phyloP scores from a whole-genome alignment of 306 rosid species.

The Rosa lucieae region DNA sequence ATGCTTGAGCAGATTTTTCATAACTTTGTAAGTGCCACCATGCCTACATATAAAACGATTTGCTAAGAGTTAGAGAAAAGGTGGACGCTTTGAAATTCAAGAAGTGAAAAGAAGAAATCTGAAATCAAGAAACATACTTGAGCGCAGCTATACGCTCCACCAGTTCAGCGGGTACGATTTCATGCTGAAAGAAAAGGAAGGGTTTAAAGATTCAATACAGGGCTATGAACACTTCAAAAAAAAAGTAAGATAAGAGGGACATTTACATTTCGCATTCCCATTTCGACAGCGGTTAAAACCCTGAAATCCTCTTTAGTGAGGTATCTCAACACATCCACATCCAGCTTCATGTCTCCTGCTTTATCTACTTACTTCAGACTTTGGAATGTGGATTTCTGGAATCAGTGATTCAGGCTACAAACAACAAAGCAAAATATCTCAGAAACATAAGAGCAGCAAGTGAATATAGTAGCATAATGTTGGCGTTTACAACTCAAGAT shows the following conservation, averaged over 20 bases:
- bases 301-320: slow-evolving; percentile 88
- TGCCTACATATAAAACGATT: slow-evolving; percentile 46
- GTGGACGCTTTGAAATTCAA: neutral
- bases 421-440: neutral
- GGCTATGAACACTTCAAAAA: neutral
- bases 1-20: slow-evolving; percentile 81
- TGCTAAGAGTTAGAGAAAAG: neutral
- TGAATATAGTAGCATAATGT: neutral
- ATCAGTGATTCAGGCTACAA: neutral
- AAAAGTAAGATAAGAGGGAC: neutral
- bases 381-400: neutral
- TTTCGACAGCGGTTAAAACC: slow-evolving; percentile 89
- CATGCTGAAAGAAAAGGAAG: slow-evolving; percentile 53
- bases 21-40: slow-evolving; percentile 87
- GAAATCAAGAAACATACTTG: slow-evolving; percentile 36
- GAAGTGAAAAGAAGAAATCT: neutral
- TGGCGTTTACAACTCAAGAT: neutral
- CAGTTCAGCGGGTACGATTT: slow-evolving; percentile 74
- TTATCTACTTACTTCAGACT: neutral
- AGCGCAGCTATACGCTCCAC: slow-evolving; percentile 72
- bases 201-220: neutral
- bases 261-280: slow-evolving; percentile 87
- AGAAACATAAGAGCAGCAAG: neutral
- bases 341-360: slow-evolving; percentile 62
- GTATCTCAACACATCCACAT: slow-evolving; percentile 73